A percentile compares a stretch with the other conserved stretches of the same genome.
phyloP scores from a whole-genome alignment of 352 stramenopile genomes.

The Globisporangium alternatum region DNA sequence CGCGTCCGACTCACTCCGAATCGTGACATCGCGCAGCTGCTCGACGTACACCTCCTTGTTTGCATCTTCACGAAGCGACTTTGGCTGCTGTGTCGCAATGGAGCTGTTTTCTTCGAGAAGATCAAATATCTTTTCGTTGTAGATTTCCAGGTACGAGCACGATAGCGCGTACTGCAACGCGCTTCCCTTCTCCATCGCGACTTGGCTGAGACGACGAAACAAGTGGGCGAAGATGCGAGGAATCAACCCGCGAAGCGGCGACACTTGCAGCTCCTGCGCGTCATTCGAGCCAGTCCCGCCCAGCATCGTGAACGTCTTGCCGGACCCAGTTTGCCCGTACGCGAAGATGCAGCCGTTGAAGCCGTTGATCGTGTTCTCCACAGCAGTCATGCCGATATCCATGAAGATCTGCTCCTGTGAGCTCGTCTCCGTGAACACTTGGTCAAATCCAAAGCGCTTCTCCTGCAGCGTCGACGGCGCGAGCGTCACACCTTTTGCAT shows the following conservation, averaged over 20 bases:
- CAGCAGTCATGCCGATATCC: constrained; percentile 62
- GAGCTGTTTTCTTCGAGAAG: constrained; percentile 63
- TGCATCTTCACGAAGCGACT: constrained; percentile 72
- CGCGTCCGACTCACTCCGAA: constrained; percentile 60
- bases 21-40: constrained; percentile 59
- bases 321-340: constrained; percentile 86
- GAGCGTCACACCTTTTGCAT: constrained; percentile 61
- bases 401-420: constrained; percentile 83
- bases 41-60: constrained; percentile 83
- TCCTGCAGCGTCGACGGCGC: constrained; percentile 57
- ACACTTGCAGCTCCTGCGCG: constrained; percentile 42
- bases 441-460: constrained; percentile 85
- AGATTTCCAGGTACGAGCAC: constrained; percentile 90
- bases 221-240: constrained; percentile 83
- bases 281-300: constrained; percentile 34
- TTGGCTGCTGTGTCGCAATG: constrained; percentile 42
- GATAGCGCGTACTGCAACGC: constrained; percentile 57
- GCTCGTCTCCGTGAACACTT: constrained; percentile 65
- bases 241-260: constrained; percentile 66
- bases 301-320: constrained; percentile 90
- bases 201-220: constrained; percentile 52
- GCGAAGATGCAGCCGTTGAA: constrained; percentile 91
- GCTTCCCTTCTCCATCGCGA: constrained; percentile 40
- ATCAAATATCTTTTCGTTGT: constrained; percentile 90
- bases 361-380: constrained; percentile 80